These are phyloP conservation scores for Lithohypha guttulata DNA, from an alignment of 2,329 filamentous ascomycete species.

Conservation along the genomic window DNA sequence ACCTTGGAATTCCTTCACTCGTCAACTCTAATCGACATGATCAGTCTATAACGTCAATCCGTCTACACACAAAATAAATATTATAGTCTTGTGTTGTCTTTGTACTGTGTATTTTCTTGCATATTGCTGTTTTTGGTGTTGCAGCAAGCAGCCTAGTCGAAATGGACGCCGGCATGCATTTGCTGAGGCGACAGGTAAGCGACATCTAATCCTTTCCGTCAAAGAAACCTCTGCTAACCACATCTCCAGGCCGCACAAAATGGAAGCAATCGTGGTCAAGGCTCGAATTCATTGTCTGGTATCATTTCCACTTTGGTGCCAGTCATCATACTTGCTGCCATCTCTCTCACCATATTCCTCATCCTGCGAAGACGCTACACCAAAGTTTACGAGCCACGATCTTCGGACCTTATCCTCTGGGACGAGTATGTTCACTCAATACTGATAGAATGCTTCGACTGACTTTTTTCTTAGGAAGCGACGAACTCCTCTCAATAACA, in stretches of 20 bases:
- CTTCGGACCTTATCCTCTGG: slow-evolving; percentile 32
- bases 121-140: neutral
- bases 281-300: slow-evolving; percentile 40
- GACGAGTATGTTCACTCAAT: slow-evolving; percentile 25
- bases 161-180: neutral
- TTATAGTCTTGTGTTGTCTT: too few species aligned
- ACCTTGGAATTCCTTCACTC: too few species aligned
- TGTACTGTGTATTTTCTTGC: neutral
- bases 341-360: slow-evolving; percentile 37
- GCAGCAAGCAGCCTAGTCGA: neutral
- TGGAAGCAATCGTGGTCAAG: slow-evolving; percentile 11
- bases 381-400: slow-evolving; percentile 37
- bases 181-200: slow-evolving; percentile 1
- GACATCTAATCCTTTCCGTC: neutral
- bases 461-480: slow-evolving; percentile 1
- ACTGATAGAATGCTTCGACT: too few species aligned
- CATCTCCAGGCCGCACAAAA: neutral
- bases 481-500: slow-evolving; percentile 11
- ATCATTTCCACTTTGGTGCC: slow-evolving; percentile 41
- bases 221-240: neutral
- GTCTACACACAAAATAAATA: too few species aligned
- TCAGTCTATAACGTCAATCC: too few species aligned
- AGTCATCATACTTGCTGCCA: slow-evolving; percentile 33
- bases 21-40: too few species aligned
- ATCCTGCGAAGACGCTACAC: slow-evolving; percentile 35